Evolutionary conservation across 371 early-diverging fungal species (phyloP).

Genomic region (Neoconidiobolus thromboides): DNA sequence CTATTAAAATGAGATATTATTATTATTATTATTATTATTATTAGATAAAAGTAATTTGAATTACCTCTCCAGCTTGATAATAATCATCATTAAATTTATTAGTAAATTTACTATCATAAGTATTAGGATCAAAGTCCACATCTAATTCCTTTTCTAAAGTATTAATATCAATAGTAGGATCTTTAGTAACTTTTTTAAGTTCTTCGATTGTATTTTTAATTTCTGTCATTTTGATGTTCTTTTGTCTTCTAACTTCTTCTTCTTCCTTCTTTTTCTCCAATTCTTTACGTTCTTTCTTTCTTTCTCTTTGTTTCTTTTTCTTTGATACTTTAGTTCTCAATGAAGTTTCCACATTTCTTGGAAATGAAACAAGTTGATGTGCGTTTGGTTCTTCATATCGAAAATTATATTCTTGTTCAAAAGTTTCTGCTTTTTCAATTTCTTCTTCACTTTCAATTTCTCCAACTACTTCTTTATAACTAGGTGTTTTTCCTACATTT

Average conservation of each 20-base stretch:
- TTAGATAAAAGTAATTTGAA: slow-evolving; percentile 10
- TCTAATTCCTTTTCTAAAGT: slow-evolving; percentile 67
- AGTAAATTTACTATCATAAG: slow-evolving; percentile 66
- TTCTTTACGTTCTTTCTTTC: slow-evolving; percentile 43
- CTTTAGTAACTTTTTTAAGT: slow-evolving; percentile 72
- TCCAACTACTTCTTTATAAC: slow-evolving; percentile 42
- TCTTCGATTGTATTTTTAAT: slow-evolving; percentile 52
- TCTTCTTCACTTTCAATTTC: slow-evolving; percentile 44
- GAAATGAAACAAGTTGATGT: slow-evolving; percentile 14
- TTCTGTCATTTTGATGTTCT: slow-evolving; percentile 73
- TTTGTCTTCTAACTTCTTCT: slow-evolving; percentile 73
- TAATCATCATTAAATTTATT: slow-evolving; percentile 53
- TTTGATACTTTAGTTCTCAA: slow-evolving; percentile 49
- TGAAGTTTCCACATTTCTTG: slow-evolving; percentile 57
- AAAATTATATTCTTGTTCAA: slow-evolving; percentile 81
- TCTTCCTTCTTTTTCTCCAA: slow-evolving; percentile 38
- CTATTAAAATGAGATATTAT: too few relatives aligned
- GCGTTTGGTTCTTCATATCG: slow-evolving; percentile 49
- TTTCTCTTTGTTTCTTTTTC: slow-evolving; percentile 47
- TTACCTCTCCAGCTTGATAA: slow-evolving; percentile 19
- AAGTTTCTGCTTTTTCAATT: slow-evolving; percentile 59
- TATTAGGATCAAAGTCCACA: slow-evolving; percentile 72
- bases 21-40: slow-evolving; percentile 12
- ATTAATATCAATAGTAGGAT: slow-evolving; percentile 24
- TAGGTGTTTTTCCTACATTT: slow-evolving; percentile 25